phyloP scores from a whole-genome alignment of 768 basidiomycete genomes.

The Erythrobasidium yunnanense region DNA sequence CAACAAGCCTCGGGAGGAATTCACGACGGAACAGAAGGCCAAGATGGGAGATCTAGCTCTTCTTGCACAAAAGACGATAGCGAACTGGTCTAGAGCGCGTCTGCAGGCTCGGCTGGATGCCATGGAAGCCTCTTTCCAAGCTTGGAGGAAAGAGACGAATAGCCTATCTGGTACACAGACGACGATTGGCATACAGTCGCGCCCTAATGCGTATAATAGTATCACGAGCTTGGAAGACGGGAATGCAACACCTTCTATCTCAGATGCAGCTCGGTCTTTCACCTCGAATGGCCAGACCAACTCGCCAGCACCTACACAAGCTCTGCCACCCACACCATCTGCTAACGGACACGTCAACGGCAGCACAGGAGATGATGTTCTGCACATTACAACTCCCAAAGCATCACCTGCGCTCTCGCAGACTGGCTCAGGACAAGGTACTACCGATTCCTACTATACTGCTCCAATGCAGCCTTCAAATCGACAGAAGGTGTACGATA shows the following conservation, averaged over 20 bases:
- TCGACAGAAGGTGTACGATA: constrained; percentile 8
- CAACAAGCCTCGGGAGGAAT: constrained; percentile 29
- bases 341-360: too few relatives aligned
- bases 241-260: too few relatives aligned
- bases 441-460: constrained; percentile 6
- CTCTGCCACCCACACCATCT: too few relatives aligned
- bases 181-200: background rate
- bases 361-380: too few relatives aligned
- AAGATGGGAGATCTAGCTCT: constrained; percentile 33
- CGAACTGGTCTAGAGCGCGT: constrained; percentile 30
- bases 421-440: background rate
- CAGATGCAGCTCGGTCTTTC: too few relatives aligned
- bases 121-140: constrained; percentile 15
- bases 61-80: constrained; percentile 35
- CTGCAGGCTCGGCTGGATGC: constrained; percentile 28
- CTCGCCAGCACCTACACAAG: too few relatives aligned
- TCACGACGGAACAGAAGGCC: constrained; percentile 31
- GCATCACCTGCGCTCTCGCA: too few relatives aligned
- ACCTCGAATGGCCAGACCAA: too few relatives aligned
- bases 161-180: background rate
- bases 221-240: too few relatives aligned
- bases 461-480: background rate
- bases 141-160: constrained; percentile 10
- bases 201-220: background rate
- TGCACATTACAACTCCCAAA: too few relatives aligned